phyloP scores from a whole-genome alignment of 306 rosid species.

The Malus asiatica region DNA sequence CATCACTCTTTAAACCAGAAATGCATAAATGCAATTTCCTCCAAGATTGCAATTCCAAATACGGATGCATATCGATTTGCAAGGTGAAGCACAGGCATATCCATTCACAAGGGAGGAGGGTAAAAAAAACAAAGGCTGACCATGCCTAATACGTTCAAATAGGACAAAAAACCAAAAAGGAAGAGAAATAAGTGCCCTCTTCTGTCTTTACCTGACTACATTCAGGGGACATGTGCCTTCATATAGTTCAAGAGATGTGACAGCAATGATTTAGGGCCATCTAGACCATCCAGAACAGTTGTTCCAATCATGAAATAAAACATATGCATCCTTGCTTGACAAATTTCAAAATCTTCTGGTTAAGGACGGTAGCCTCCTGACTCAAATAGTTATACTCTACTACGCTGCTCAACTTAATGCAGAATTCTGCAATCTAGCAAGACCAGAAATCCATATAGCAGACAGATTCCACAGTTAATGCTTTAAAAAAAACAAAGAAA shows the following conservation, averaged over 20 bases:
- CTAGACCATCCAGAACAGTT: constrained; percentile 16
- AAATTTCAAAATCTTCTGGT: constrained; percentile 3
- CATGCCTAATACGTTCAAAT: not conserved
- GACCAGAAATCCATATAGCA: not conserved
- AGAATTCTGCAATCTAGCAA: constrained; percentile 10
- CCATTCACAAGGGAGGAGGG: not conserved
- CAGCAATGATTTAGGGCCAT: constrained; percentile 8
- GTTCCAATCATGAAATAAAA: constrained; percentile 10
- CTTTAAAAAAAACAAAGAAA: not conserved
- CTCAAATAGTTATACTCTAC: constrained; percentile 1
- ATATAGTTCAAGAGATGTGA: constrained; percentile 19
- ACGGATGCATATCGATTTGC: not conserved
- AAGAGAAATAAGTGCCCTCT: not conserved
- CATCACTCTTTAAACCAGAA: not conserved
- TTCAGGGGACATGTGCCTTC: constrained; percentile 5
- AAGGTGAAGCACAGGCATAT: not conserved
- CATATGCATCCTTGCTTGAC: not conserved
- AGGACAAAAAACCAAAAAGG: not conserved
- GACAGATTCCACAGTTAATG: not conserved
- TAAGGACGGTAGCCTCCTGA: constrained; percentile 7
- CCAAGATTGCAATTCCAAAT: not conserved
- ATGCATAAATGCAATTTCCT: not conserved
- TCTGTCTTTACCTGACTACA: constrained; percentile 19
- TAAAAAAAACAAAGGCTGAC: not conserved
- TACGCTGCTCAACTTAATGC: constrained; percentile 5